Base-by-base conservation (phyloP, 305 asterid genomes). In the Withania somnifera region DNA sequence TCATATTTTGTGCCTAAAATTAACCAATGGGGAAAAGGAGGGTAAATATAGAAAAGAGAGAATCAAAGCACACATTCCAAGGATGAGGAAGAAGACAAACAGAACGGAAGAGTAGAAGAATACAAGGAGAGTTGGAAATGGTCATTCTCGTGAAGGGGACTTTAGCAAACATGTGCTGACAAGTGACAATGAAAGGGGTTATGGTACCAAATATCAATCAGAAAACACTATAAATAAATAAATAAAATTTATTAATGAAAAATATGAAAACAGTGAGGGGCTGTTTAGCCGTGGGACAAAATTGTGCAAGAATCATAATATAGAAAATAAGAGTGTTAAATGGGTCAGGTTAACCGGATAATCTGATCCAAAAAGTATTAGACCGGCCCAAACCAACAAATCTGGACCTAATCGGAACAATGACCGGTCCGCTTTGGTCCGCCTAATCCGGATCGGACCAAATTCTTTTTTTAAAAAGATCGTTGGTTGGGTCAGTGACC, bases 91-190 rank as follows among this genome's bases (percentile, higher is more conserved):
- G 82, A 45, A 19, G 89, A 82, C 88, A 87, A 83, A 85, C 84
- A 87, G 83, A 85, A n/a, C 60, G 86, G 40, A 42, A 79, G 84
- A 78, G 63, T 4, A 75, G 85, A 78, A 85, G 90, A 86, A 85
- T 88, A 85, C 83, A 82, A 85, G 83, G 82, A 82, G 81, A 85
- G 87, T 83, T 73, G 88, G 84, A 71, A 57, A 84, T 82, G 85
- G 87, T 84, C 86, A 77, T 85, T 88, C 87, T 87, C 88, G 87
- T 86, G 90, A 87, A 84, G 79, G 84, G 54, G 91, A 86, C 88
- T 80, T 84, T 69, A 66, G 87, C 76, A 76, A 83, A 84, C 87
- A 85, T 85, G 80, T 77, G 86, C 80, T 89, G 82, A 87, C 85
- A 85, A 83, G 68, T 83, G 90, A 87, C 87, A 85, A 76, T 34